Percentiles rank a stretch among this genome's conserved stretches.
These are phyloP conservation scores for Pneumocystis canis DNA, from an alignment of 1,139 yeast genomes.

Conservation along the genomic window DNA sequence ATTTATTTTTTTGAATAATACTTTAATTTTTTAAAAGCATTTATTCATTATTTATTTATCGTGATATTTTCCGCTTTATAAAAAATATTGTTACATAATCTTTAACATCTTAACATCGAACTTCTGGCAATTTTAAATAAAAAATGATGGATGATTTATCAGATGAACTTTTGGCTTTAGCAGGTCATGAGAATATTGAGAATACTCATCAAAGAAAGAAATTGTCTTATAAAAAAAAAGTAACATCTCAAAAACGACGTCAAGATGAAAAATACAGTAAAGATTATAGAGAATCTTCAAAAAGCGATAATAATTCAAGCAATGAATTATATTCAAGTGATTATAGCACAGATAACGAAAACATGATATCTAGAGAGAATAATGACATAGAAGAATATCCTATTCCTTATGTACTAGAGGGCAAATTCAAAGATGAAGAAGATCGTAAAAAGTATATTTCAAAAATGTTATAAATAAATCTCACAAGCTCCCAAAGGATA, in stretches of 20 bases:
- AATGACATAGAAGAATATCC: slow-evolving; percentile 32
- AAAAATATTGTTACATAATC: background rate
- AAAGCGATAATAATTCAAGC: slow-evolving; percentile 21
- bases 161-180: slow-evolving; percentile 4
- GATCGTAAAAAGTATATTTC: slow-evolving; percentile 40
- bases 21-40: background rate
- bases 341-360: slow-evolving; percentile 17
- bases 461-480: background rate
- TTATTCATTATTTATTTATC: background rate
- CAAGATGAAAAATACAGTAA: slow-evolving; percentile 18
- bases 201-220: slow-evolving; percentile 23
- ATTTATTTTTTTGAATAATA: background rate
- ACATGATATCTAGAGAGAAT: slow-evolving; percentile 26
- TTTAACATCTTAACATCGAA: background rate
- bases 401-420: slow-evolving; percentile 86
- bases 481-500: slow-evolving; percentile 23
- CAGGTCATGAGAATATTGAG: slow-evolving; percentile 15
- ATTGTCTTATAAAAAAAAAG: slow-evolving; percentile 23
- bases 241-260: slow-evolving; percentile 19
- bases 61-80: background rate
- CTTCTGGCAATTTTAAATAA: background rate
- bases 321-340: slow-evolving; percentile 16
- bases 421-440: slow-evolving; percentile 68
- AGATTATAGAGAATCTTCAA: slow-evolving; percentile 19
- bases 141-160: slow-evolving; percentile 4